Evolutionary conservation across 140 eudicot species (phyloP).

Genomic region (Erigeron philadelphicus): DNA sequence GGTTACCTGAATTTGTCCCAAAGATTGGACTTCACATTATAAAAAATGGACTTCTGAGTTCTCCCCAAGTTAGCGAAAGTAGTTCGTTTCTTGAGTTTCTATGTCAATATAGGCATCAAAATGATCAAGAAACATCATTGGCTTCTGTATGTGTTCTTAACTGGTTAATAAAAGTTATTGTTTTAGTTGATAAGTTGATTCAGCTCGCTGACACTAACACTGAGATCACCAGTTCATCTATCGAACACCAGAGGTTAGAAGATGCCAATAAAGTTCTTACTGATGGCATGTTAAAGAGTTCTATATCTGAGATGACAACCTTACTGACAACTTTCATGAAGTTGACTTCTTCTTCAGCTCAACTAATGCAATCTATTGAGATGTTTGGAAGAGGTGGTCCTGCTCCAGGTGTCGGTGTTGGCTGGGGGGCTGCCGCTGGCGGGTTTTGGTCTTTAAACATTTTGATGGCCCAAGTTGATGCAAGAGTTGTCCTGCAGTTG

Average conservation of each 20-base stretch:
- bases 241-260: conserved; percentile 17
- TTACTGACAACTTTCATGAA: conserved; percentile 45
- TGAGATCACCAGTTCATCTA: conserved; percentile 20
- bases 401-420: conserved; percentile 92
- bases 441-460: conserved; percentile 75
- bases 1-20: conserved; percentile 75
- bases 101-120: conserved; percentile 45
- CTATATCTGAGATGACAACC: conserved; percentile 37
- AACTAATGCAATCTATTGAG: conserved; percentile 45
- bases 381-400: conserved; percentile 93
- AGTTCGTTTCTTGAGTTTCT: conserved; percentile 41
- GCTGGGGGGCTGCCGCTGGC: conserved; percentile 92
- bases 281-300: conserved; percentile 52
- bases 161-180: conserved; percentile 47
- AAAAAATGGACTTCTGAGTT: conserved; percentile 50
- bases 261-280: conserved; percentile 59
- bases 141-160: conserved; percentile 71
- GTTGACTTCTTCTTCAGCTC: conserved; percentile 44
- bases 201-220: conserved; percentile 35
- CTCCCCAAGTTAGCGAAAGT: conserved; percentile 26
- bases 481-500: conserved; percentile 50
- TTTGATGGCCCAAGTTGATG: conserved; percentile 72
- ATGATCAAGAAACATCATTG: conserved; percentile 49
- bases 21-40: conserved; percentile 60
- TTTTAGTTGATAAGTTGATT: conserved; percentile 52